phyloP scores from a whole-genome alignment of 2,329 filamentous ascomycete species.

The Neofusicoccum parvum region DNA sequence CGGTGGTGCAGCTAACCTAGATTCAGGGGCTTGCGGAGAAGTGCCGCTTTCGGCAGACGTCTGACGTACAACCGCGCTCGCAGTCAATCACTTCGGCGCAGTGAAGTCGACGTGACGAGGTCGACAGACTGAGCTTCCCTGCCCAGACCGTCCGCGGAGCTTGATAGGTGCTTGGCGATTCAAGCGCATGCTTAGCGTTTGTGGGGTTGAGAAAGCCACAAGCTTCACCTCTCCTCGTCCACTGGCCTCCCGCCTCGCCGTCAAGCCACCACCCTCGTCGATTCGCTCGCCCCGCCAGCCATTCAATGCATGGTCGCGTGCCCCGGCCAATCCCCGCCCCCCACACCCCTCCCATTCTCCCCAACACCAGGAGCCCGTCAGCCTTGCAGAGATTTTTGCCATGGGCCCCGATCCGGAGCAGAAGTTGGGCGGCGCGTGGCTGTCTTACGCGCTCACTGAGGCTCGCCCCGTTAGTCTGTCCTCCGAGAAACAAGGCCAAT shows the following conservation, averaged over 20 bases:
- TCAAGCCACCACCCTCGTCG: not conserved
- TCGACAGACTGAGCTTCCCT: not conserved
- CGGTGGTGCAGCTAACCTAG: not conserved
- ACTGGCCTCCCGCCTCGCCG: not conserved
- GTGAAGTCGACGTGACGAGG: not conserved
- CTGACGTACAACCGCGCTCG: not conserved
- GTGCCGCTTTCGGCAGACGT: not conserved
- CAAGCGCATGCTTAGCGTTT: constrained; percentile 6
- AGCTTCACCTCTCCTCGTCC: not conserved
- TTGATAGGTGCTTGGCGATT: not conserved
- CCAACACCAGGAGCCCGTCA: not conserved
- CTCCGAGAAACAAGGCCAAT: constrained; percentile 2
- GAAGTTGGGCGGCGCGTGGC: not conserved
- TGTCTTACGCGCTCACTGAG: not conserved
- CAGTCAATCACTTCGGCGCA: not conserved
- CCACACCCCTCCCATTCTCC: not conserved
- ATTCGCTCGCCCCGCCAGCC: not conserved
- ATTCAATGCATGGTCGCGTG: not conserved
- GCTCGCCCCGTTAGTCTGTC: not conserved
- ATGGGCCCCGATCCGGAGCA: not conserved
- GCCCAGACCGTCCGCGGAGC: not conserved
- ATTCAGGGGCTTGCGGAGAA: not conserved
- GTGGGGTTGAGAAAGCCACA: not conserved
- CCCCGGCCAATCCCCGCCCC: not conserved
- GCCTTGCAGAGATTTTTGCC: not conserved